Evolutionary conservation across 129 eudicot species (phyloP), one percentile per base, ranked within the genome.

Genomic region (Mikania micrantha): DNA sequence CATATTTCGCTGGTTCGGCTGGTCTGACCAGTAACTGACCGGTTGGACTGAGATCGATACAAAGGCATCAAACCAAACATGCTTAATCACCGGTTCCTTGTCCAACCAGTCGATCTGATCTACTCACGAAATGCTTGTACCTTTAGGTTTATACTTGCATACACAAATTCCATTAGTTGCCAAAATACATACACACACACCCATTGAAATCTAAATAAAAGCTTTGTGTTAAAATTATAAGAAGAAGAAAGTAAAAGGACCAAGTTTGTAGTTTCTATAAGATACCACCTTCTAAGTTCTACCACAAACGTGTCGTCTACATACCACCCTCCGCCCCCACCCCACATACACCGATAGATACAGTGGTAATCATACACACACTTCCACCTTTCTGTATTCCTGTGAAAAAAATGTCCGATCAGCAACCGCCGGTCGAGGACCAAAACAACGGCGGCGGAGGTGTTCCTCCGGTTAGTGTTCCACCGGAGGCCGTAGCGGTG

Each of bases 321-420:
- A 48, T 8, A 48, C 3, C 25, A 11, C 54, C 54, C 25, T 9
- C 11, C 4, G 7, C 50, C 20, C 15, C 24, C 20, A 15, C n/a
- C n/a, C n/a, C n/a, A n/a, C n/a, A n/a, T n/a, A n/a, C n/a, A n/a
- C 4, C 24, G n/a, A 52, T 27, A 73, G 25, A 73, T 63, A 40
- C 50, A 53, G 16, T 34, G 21, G 6, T 16, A 48, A 7, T 16
- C 13, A 54, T 7, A 52, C 52, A 61, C 2, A 32, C 21, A 49
- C 69, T 21, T 44, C 39, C 29, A 25, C 64, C 49, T 72, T 22
- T 34, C 49, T 21, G 13, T 61, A 19, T 32, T 17, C 4, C 7
- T 7, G 41, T 64, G 27, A 19, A 69, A 66, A 21, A 54, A 72
- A 87, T 87, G 95, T 79, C 87, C 22, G 95, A 85, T 32, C 72